Evolutionary conservation across 257 asterid genomes (phyloP).

Genomic region (Nicotiana sylvestris): DNA sequence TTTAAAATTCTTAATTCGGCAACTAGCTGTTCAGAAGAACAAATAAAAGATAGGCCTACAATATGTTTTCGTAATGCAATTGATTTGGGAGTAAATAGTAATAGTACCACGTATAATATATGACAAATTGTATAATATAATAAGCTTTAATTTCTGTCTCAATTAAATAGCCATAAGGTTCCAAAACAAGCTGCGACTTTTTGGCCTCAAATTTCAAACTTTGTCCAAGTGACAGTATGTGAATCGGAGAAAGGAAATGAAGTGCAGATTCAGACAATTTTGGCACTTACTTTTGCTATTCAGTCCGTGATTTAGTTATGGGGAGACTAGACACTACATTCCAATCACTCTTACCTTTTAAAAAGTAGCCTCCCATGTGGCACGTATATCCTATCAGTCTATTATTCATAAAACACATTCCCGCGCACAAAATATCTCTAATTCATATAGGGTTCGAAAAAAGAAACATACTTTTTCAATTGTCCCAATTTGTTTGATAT

Average conservation of each 20-base stretch:
- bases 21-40: not conserved
- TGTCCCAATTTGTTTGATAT: too few species aligned
- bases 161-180: not conserved
- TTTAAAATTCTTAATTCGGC: not conserved
- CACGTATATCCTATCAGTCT: too few species aligned
- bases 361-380: not conserved
- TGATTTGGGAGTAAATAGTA: not conserved
- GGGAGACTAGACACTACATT: not conserved
- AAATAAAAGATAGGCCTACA: not conserved
- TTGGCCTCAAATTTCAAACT: not conserved
- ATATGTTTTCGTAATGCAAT: not conserved
- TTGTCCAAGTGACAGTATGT: not conserved
- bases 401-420: too few species aligned
- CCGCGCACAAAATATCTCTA: too few species aligned
- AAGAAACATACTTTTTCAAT: too few species aligned
- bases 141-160: not conserved
- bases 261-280: not conserved
- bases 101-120: not conserved
- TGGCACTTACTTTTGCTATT: constrained; percentile 5
- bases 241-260: not conserved
- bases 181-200: not conserved
- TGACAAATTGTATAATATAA: not conserved
- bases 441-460: too few species aligned
- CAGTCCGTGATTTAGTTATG: not conserved
- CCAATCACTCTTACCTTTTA: not conserved